Conservation (phyloP, 176 grass and related monocot genomes). For the Rhynchospora tenuis region DNA sequence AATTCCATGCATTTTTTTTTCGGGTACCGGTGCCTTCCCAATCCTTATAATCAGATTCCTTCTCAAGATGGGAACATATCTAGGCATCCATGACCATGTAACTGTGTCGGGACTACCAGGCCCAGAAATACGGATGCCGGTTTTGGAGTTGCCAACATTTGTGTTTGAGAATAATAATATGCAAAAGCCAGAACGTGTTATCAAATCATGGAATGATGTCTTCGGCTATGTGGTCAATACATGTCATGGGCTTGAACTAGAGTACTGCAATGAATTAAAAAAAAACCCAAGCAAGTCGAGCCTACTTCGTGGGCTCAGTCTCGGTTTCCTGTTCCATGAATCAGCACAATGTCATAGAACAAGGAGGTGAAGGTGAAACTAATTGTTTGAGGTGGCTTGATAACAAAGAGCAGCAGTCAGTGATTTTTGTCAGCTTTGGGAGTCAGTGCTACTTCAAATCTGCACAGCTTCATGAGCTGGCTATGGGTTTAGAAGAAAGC, state of each 20-base stretch:
- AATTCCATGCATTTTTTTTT: slow-evolving; percentile 44
- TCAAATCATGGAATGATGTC: slow-evolving; percentile 28
- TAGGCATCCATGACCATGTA: slow-evolving; percentile 12
- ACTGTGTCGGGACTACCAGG: slow-evolving; percentile 33
- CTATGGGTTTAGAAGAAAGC: too few species aligned
- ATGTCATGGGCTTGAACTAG: slow-evolving; percentile 38
- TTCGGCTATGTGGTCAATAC: slow-evolving; percentile 61
- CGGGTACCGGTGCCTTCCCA: slow-evolving; percentile 45
- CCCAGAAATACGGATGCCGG: too few species aligned
- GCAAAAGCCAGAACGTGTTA: too few species aligned
- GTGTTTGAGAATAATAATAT: slow-evolving; percentile 35
- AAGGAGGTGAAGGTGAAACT: slow-evolving; percentile 15
- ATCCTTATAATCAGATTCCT: slow-evolving; percentile 46
- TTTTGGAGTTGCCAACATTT: slow-evolving; percentile 55
- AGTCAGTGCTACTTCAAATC: too few species aligned
- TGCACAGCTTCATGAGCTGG: too few species aligned
- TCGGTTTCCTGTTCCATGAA: neutral
- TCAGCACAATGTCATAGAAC: neutral
- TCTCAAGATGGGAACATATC: slow-evolving; percentile 9
- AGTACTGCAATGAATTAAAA: slow-evolving; percentile 52
- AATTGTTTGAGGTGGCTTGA: slow-evolving; percentile 57
- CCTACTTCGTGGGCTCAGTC: slow-evolving; percentile 65
- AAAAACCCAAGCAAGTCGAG: slow-evolving; percentile 29
- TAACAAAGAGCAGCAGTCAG: slow-evolving; percentile 30
- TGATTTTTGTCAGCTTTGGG: slow-evolving; percentile 62